Evolutionary conservation across 2,329 filamentous ascomycete species (phyloP).

Genomic region (Neonectria hederae): DNA sequence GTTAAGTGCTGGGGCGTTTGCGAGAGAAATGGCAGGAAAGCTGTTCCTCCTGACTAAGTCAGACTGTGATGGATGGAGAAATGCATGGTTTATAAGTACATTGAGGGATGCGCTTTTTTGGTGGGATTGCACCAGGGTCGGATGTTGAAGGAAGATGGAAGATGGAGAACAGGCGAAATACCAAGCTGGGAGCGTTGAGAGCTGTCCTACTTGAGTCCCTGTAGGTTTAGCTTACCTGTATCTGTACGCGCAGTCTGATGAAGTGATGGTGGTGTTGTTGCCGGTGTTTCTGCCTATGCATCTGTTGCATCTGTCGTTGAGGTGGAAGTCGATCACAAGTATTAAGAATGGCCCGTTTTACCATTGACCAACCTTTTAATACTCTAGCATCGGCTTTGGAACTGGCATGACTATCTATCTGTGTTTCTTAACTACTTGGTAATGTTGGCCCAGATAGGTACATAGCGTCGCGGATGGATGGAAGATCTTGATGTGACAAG

Average conservation of each 20-base stretch:
- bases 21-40: background rate
- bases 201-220: conserved; percentile 2
- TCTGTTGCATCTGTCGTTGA: background rate
- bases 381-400: background rate
- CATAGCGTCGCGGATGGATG: background rate
- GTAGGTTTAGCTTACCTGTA: conserved; percentile 18
- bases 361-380: background rate
- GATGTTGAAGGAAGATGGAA: background rate
- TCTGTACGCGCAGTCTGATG: conserved; percentile 9
- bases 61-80: conserved; percentile 1
- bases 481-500: background rate
- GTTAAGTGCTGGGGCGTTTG: background rate
- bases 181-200: background rate
- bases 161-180: background rate
- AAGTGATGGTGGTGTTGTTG: background rate
- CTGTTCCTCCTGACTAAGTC: background rate
- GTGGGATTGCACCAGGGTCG: background rate
- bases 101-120: conserved; percentile 14
- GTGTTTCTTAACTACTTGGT: background rate
- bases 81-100: conserved; percentile 19
- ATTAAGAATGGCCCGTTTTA: background rate
- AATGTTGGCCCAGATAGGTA: background rate
- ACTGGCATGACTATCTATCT: background rate
- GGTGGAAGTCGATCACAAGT: background rate
- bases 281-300: background rate